Evolutionary conservation across 2,329 filamentous ascomycete genomes (phyloP).

Genomic region (Phialophora tarda): DNA sequence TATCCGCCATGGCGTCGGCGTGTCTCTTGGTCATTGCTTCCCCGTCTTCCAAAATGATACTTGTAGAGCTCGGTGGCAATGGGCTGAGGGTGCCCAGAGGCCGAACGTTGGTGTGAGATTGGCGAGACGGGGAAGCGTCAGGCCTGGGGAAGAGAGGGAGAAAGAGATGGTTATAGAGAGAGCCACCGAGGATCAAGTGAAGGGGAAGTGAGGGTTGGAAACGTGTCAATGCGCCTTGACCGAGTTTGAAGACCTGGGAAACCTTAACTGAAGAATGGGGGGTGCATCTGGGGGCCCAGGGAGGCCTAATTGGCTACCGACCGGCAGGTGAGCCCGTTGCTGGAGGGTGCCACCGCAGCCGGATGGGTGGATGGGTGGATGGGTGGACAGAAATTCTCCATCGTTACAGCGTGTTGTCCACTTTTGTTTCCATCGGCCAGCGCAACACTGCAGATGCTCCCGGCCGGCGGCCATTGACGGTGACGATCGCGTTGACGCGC

Average conservation of each 20-base stretch:
- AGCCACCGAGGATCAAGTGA: neutral
- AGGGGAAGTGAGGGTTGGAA: conserved; percentile 17
- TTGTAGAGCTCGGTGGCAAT: neutral
- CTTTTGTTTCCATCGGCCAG: conserved; percentile 13
- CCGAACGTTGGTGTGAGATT: neutral
- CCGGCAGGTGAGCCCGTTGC: conserved; percentile 7
- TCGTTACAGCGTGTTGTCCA: conserved; percentile 8
- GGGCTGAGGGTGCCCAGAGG: neutral
- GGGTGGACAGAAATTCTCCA: conserved; percentile 7
- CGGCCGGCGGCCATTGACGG: neutral
- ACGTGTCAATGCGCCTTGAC: conserved; percentile 17
- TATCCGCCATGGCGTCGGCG: conserved; percentile 9
- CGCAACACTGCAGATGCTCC: conserved; percentile 7
- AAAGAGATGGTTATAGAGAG: conserved; percentile 2
- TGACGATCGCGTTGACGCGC: neutral
- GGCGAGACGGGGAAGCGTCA: conserved; percentile 3
- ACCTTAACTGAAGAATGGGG: conserved; percentile 18
- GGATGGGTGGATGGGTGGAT: too few species aligned
- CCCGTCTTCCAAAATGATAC: neutral
- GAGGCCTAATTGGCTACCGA: conserved; percentile 19
- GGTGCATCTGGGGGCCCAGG: conserved; percentile 6
- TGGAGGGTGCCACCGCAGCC: conserved; percentile 15
- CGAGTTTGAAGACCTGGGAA: conserved; percentile 14
- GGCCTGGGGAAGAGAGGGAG: neutral
- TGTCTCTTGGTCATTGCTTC: conserved; percentile 21